These are phyloP conservation scores for Magnusiomyces paraingens DNA, from an alignment of 1,139 yeast species.

Conservation along the genomic window DNA sequence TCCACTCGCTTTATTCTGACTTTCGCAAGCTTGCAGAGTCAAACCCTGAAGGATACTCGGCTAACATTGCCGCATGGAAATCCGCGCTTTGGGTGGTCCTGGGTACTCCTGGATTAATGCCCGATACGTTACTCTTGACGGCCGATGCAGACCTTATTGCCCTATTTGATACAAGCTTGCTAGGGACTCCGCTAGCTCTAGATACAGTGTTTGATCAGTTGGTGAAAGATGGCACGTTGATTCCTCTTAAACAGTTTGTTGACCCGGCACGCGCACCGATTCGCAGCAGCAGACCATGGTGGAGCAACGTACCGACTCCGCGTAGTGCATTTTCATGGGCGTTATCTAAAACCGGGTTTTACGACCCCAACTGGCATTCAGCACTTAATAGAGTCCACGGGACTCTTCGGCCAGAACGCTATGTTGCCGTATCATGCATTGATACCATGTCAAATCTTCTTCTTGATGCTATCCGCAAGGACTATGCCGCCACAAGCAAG, in stretches of 20 bases:
- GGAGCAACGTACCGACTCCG: conserved; percentile 10
- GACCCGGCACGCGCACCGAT: conserved; percentile 10
- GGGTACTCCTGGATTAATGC: conserved; percentile 21
- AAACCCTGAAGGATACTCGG: conserved; percentile 65
- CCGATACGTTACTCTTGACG: conserved; percentile 21
- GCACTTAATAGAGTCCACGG: conserved; percentile 16
- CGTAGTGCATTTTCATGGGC: conserved; percentile 18
- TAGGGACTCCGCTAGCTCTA: conserved; percentile 33
- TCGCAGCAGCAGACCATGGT: conserved; percentile 10
- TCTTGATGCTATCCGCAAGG: conserved; percentile 12
- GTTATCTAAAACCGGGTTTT: conserved; percentile 19
- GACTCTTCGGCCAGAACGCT: conserved; percentile 24
- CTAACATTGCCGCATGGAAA: conserved; percentile 64
- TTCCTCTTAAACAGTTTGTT: conserved; percentile 23
- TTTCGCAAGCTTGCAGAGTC: conserved; percentile 45
- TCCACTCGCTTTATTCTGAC: conserved; percentile 60
- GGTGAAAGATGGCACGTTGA: conserved; percentile 24
- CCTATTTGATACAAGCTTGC: conserved; percentile 24
- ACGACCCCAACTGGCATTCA: conserved; percentile 23
- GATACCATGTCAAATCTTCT: conserved; percentile 21
- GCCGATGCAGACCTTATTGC: conserved; percentile 28
- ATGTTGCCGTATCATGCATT: conserved; percentile 23
- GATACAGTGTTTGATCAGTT: conserved; percentile 31
- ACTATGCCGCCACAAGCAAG: not conserved
- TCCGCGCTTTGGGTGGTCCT: conserved; percentile 30